Evolutionary conservation across 768 basidiomycete genomes (phyloP).

Genomic region (Amanita subjunquillea): DNA sequence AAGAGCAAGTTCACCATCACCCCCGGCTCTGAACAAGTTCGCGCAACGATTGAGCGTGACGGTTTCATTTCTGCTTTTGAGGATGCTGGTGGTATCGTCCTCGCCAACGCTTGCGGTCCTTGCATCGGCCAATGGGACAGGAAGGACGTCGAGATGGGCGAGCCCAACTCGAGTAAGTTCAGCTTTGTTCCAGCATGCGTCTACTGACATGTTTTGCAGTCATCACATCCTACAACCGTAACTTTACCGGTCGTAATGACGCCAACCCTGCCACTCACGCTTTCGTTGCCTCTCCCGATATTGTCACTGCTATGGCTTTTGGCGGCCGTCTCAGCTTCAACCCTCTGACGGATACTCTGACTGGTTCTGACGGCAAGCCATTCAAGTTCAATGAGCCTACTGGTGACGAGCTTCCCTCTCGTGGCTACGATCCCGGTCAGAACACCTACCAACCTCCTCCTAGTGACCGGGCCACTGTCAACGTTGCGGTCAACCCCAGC

Average conservation of each 20-base stretch:
- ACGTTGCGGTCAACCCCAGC: constrained; percentile 76
- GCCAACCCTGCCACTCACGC: constrained; percentile 99
- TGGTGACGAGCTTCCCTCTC: constrained; percentile 89
- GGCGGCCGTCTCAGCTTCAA: constrained; percentile 94
- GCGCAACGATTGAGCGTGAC: constrained; percentile 95
- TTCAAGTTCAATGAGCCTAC: constrained; percentile 95
- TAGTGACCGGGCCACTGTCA: constrained; percentile 67
- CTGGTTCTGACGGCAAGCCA: constrained; percentile 83
- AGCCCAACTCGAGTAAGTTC: constrained; percentile 83
- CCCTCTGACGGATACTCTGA: constrained; percentile 85
- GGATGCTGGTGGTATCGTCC: constrained; percentile 79
- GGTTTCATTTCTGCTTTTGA: constrained; percentile 88
- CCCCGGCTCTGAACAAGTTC: constrained; percentile 96
- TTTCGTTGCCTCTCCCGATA: constrained; percentile 87
- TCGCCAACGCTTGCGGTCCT: constrained; percentile 98
- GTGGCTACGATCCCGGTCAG: constrained; percentile 94
- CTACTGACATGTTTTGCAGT: constrained; percentile 33
- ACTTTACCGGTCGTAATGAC: constrained; percentile 99
- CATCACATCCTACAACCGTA: constrained; percentile 99
- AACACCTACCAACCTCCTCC: constrained; percentile 97
- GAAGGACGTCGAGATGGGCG: constrained; percentile 93
- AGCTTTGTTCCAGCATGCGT: background rate
- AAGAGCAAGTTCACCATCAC: constrained; percentile 98
- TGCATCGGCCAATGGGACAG: constrained; percentile 99
- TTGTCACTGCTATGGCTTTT: constrained; percentile 96